Conservation (phyloP, 2,329 filamentous ascomycete species). For the Trichoderma simmonsii region DNA sequence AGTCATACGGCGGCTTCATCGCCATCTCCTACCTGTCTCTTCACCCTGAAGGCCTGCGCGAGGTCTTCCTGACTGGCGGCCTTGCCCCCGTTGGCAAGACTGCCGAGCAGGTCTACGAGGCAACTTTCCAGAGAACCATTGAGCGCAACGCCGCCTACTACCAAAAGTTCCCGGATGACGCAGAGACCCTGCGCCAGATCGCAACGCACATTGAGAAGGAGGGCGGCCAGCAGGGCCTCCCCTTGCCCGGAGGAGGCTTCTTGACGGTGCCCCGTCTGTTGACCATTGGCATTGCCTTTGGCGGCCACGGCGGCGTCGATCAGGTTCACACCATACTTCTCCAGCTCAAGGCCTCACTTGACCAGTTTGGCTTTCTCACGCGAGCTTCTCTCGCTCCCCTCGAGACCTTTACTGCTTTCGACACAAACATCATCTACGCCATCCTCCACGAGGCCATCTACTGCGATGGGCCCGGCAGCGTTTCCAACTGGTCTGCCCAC, state of each 20-base stretch:
- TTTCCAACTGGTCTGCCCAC: slow-evolving; percentile 73
- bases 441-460: slow-evolving; percentile 87
- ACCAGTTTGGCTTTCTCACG: slow-evolving; percentile 72
- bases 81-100: slow-evolving; percentile 71
- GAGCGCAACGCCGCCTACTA: slow-evolving; percentile 79
- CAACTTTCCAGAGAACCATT: slow-evolving; percentile 66
- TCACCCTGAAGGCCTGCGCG: slow-evolving; percentile 71
- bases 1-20: slow-evolving; percentile 91
- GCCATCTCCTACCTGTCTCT: slow-evolving; percentile 79
- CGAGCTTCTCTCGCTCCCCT: slow-evolving; percentile 66
- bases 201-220: slow-evolving; percentile 61
- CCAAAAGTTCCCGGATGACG: slow-evolving; percentile 78
- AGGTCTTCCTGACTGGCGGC: slow-evolving; percentile 82
- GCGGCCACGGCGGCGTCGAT: slow-evolving; percentile 74
- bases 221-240: slow-evolving; percentile 44
- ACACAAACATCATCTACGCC: slow-evolving; percentile 77
- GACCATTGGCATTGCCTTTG: slow-evolving; percentile 74
- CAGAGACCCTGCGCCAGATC: slow-evolving; percentile 63
- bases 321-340: slow-evolving; percentile 71
- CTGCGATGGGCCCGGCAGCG: slow-evolving; percentile 61
- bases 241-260: slow-evolving; percentile 67
- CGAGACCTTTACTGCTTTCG: slow-evolving; percentile 66
- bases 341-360: slow-evolving; percentile 67
- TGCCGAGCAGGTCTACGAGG: slow-evolving; percentile 71
- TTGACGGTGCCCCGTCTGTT: slow-evolving; percentile 74